A percentile compares a stretch with the other conserved stretches of the same genome.
Conservation (phyloP, 2,329 filamentous ascomycete genomes). For the Xylaria sp. region DNA sequence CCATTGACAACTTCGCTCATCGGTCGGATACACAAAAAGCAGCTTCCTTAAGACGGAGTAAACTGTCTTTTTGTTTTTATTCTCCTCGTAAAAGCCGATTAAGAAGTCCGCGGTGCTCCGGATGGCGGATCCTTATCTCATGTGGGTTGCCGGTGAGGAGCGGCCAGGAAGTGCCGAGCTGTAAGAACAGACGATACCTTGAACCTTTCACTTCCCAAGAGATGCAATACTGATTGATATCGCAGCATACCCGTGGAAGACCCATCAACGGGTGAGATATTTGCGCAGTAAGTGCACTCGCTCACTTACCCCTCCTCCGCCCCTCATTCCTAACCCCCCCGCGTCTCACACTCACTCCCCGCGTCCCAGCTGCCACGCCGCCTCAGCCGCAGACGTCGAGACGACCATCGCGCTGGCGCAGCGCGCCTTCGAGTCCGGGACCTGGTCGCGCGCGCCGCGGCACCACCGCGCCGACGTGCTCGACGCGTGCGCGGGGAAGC, state of each 20-base stretch:
- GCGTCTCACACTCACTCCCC: not conserved
- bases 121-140: conserved; percentile 29
- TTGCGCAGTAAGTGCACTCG: conserved; percentile 47
- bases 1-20: too few relatives aligned
- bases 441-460: conserved; percentile 60
- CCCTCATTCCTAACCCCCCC: too few relatives aligned
- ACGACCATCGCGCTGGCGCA: conserved; percentile 46
- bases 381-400: conserved; percentile 51
- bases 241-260: conserved; percentile 55
- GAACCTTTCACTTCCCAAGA: conserved; percentile 1
- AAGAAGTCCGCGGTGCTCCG: not conserved
- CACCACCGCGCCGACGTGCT: conserved; percentile 64
- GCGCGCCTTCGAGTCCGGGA: conserved; percentile 50
- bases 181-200: conserved; percentile 41
- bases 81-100: too few relatives aligned
- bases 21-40: too few relatives aligned
- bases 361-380: conserved; percentile 46
- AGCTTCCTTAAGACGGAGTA: too few relatives aligned
- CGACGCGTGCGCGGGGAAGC: conserved; percentile 59
- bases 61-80: too few relatives aligned
- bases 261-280: conserved; percentile 55
- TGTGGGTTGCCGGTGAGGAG: conserved; percentile 48
- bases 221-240: conserved; percentile 12
- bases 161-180: conserved; percentile 45
- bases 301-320: too few relatives aligned